Conservation (phyloP, 257 asterid species). For the Perilla frutescens region DNA sequence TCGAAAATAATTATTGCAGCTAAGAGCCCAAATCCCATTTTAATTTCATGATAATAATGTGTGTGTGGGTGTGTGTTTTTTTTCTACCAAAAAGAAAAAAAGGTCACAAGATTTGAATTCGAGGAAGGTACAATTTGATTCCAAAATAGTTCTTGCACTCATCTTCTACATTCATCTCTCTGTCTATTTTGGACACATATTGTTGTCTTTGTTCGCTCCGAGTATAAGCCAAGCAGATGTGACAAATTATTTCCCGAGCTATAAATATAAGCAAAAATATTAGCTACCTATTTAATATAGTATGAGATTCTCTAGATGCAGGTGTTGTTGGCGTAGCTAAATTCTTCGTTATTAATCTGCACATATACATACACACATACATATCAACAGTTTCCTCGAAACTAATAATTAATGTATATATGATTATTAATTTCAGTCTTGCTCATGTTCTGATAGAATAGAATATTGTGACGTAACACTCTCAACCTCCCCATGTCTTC, state of each 20-base stretch:
- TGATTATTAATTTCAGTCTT: conserved; percentile 17
- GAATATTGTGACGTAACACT: conserved; percentile 41
- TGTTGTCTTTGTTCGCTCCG: conserved; percentile 46
- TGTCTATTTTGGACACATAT: conserved; percentile 47
- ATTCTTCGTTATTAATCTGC: conserved; percentile 1
- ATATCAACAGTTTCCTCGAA: background rate
- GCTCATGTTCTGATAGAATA: conserved; percentile 30
- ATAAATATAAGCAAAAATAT: background rate
- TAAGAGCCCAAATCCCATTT: conserved; percentile 32
- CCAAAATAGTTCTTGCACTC: conserved; percentile 40
- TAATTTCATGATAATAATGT: background rate
- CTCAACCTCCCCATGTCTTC: conserved; percentile 37
- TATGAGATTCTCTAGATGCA: background rate
- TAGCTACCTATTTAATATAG: background rate
- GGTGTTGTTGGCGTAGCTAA: background rate
- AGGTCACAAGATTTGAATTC: conserved; percentile 24
- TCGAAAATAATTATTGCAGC: conserved; percentile 26
- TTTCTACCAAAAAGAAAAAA: conserved; percentile 16
- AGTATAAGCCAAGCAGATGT: conserved; percentile 48
- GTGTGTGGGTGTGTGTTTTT: background rate
- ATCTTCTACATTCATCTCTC: conserved; percentile 36
- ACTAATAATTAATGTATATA: background rate
- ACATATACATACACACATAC: no score
- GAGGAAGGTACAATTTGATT: conserved; percentile 40
- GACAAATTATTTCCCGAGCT: conserved; percentile 44